A percentile compares a stretch with the other conserved stretches of the same genome.
Evolutionary conservation across 495 filamentous ascomycete species (phyloP).

Genomic region (Neurospora tetraspora): DNA sequence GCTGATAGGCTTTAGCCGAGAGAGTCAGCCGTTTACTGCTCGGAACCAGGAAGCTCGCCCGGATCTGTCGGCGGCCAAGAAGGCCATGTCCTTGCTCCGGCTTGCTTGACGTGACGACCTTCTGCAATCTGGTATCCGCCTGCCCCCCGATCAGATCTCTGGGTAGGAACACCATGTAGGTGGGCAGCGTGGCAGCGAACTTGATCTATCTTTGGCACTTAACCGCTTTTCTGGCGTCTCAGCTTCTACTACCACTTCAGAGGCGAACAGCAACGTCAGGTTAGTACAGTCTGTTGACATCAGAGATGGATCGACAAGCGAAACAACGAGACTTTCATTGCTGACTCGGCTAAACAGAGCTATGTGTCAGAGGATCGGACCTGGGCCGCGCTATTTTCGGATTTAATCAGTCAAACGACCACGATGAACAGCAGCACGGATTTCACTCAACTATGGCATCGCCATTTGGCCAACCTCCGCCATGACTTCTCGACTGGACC

Average conservation of each 20-base stretch:
- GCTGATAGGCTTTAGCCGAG: background rate
- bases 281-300: background rate
- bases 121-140: background rate
- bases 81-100: background rate
- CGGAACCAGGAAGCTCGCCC: background rate
- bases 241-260: background rate
- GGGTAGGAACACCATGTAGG: background rate
- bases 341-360: background rate
- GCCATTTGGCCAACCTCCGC: slow-evolving; percentile 8
- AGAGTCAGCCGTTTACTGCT: background rate
- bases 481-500: slow-evolving; percentile 4
- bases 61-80: background rate
- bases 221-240: background rate
- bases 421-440: slow-evolving; percentile 5
- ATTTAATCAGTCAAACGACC: background rate
- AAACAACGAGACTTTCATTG: background rate
- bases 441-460: slow-evolving; percentile 10
- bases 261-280: background rate
- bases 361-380: background rate
- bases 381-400: background rate
- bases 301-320: background rate
- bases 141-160: background rate
- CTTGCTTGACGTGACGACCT: background rate
- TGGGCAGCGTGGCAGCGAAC: background rate
- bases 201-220: background rate